phyloP scores from a whole-genome alignment of 352 stramenopile species.

The Phytophthora capsici region DNA sequence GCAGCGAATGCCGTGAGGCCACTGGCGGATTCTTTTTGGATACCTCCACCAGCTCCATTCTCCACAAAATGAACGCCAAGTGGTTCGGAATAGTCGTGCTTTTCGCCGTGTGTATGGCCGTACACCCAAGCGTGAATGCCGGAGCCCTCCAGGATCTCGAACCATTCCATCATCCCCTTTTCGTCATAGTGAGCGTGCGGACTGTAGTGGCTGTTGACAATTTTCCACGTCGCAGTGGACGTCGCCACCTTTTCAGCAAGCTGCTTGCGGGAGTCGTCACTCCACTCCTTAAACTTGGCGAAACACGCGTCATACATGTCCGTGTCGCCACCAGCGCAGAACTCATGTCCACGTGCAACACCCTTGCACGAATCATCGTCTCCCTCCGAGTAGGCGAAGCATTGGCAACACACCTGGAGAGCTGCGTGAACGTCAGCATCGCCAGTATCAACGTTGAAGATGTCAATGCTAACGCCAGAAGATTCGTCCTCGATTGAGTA shows the following conservation, averaged over 20 bases:
- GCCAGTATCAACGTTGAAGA: slow-evolving; percentile 65
- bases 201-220: slow-evolving; percentile 57
- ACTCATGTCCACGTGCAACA: slow-evolving; percentile 44
- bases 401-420: slow-evolving; percentile 61
- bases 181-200: slow-evolving; percentile 49
- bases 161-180: slow-evolving; percentile 46
- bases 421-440: slow-evolving; percentile 55
- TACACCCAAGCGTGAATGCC: slow-evolving; percentile 47
- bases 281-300: slow-evolving; percentile 47
- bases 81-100: slow-evolving; percentile 36
- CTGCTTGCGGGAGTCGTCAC: slow-evolving; percentile 46
- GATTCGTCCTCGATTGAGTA: slow-evolving; percentile 42
- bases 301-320: slow-evolving; percentile 54
- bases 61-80: slow-evolving; percentile 72
- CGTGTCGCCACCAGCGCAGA: slow-evolving; percentile 45
- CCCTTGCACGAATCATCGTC: slow-evolving; percentile 46
- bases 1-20: slow-evolving; percentile 57
- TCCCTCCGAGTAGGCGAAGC: slow-evolving; percentile 49
- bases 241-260: slow-evolving; percentile 42
- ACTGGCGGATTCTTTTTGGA: slow-evolving; percentile 70
- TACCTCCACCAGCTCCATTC: slow-evolving; percentile 72
- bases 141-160: slow-evolving; percentile 39
- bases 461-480: slow-evolving; percentile 54
- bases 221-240: slow-evolving; percentile 50
- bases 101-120: slow-evolving; percentile 39